Evolutionary conservation across 768 basidiomycete genomes (phyloP).

Genomic region (Boletus reticulatus): DNA sequence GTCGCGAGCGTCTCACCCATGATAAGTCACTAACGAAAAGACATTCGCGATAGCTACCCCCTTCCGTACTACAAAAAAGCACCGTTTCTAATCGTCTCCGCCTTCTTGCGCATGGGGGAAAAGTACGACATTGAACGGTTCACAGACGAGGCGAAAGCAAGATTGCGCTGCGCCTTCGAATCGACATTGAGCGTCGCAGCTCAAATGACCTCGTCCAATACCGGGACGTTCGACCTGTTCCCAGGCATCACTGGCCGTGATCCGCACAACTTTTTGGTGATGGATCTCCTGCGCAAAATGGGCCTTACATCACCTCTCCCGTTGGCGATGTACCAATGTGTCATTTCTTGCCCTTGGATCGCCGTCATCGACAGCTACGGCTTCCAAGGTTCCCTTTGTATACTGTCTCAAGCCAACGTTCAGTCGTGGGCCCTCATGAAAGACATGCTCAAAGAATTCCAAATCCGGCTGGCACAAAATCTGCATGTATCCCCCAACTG

Average conservation of each 20-base stretch:
- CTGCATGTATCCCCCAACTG: slow-evolving; percentile 4
- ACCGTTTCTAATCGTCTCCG: slow-evolving; percentile 1
- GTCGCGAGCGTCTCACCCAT: too few species aligned
- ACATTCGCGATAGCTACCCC: slow-evolving; percentile 8
- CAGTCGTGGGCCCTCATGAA: slow-evolving; percentile 8
- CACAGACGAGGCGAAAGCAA: slow-evolving; percentile 6
- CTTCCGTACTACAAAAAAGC: background rate
- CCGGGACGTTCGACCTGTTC: background rate
- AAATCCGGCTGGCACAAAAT: background rate
- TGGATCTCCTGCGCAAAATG: slow-evolving; percentile 14
- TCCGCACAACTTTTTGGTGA: slow-evolving; percentile 16
- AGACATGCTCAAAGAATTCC: slow-evolving; percentile 1
- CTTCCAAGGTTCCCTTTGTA: background rate
- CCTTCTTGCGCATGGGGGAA: slow-evolving; percentile 21
- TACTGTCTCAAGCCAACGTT: slow-evolving; percentile 5
- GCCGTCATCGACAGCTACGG: slow-evolving; percentile 11
- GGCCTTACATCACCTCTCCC: slow-evolving; percentile 5
- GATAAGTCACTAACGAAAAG: background rate
- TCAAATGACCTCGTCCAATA: background rate
- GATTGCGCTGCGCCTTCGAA: slow-evolving; percentile 4
- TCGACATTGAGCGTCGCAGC: background rate
- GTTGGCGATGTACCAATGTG: slow-evolving; percentile 14
- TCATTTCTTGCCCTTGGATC: background rate
- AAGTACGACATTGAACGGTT: slow-evolving; percentile 20
- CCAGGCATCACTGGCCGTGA: slow-evolving; percentile 1